Evolutionary conservation across 495 filamentous ascomycete species (phyloP), one percentile per base, ranked within the genome.

Genomic region (Xylaria curta): DNA sequence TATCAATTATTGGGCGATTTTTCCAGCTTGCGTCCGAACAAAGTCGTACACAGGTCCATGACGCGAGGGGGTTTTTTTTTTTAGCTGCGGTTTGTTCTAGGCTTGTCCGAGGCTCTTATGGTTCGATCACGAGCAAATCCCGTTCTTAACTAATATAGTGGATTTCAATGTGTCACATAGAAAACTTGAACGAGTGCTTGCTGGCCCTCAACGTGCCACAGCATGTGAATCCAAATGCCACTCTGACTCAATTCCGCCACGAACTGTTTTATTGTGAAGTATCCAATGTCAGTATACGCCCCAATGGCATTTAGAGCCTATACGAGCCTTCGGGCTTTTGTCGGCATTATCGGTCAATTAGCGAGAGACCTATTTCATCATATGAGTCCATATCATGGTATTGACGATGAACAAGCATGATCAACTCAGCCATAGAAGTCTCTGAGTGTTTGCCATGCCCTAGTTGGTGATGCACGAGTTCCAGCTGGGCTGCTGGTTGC

Each of bases 1-100:
- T 69, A 78, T 76, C 73, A 73, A 28, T 64, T 74, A 59, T 63
- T 70, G 46, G 65, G 28, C 71, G 72, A 72, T 71, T 69, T 65
- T 65, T 10, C 24, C 10, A 17, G 19, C 24, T 44, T 24, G 24
- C 56, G 46, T 36, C 21, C 19, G 51, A 24, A 59, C 13, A 46
- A 19, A 28, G 19, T 13, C n/a, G 26, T 5, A 33, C 61, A 46
- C 19, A 63, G 58, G 53, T 54, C 31, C 42, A 4, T 53, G 21
- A 62, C 19, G 58, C 68, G 58, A 40, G 3, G 28, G 28, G 49
- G 13, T 2, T 46, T 12, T 60, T 21, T 66, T 28, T 49, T 21
- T n/a, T 10, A 19, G 33, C 21, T 2, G 49, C n/a, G 28, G 15
- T n/a, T 56, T 47, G 21, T 44, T 28, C 6, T 19, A 13, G 33